These are phyloP conservation scores for Tricholoma bakamatsutake DNA, from an alignment of 768 basidiomycete species.

Conservation along the genomic window DNA sequence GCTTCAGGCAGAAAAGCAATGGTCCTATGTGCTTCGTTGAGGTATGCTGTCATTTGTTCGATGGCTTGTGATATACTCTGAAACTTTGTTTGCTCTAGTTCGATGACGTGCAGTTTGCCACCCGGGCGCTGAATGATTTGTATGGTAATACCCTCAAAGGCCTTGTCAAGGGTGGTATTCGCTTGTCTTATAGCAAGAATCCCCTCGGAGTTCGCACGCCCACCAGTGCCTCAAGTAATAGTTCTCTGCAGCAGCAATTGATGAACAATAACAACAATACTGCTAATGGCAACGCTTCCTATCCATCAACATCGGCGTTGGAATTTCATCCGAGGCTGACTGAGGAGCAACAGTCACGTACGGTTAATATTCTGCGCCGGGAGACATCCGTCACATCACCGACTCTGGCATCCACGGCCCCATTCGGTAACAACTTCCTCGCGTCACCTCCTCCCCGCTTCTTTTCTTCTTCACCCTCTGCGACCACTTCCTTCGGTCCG, in stretches of 20 bases:
- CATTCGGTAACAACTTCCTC: slow-evolving; percentile 27
- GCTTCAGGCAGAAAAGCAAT: slow-evolving; percentile 93
- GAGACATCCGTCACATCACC: slow-evolving; percentile 16
- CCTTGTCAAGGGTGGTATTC: slow-evolving; percentile 93
- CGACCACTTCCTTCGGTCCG: slow-evolving; percentile 19
- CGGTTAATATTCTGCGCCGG: slow-evolving; percentile 17
- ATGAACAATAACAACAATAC: slow-evolving; percentile 24
- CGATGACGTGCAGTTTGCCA: slow-evolving; percentile 81
- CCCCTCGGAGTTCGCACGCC: slow-evolving; percentile 89
- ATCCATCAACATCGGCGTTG: slow-evolving; percentile 7
- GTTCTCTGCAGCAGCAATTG: slow-evolving; percentile 37
- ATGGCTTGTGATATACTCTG: slow-evolving; percentile 5
- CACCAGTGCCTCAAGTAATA: slow-evolving; percentile 45
- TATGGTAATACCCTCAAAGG: slow-evolving; percentile 91
- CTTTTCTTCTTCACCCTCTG: slow-evolving; percentile 30
- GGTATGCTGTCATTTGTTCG: slow-evolving; percentile 36
- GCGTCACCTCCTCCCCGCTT: slow-evolving; percentile 43
- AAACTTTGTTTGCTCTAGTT: slow-evolving; percentile 47
- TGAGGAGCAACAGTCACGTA: slow-evolving; percentile 15
- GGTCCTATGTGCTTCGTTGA: slow-evolving; percentile 99
- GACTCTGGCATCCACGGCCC: slow-evolving; percentile 10
- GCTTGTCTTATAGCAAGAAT: slow-evolving; percentile 97
- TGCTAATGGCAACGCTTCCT: slow-evolving; percentile 4
- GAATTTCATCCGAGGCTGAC: slow-evolving; percentile 14
- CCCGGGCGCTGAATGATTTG: slow-evolving; percentile 81